phyloP scores from a whole-genome alignment of 148 eudicot genomes.

The Rhododendron williamsianum region DNA sequence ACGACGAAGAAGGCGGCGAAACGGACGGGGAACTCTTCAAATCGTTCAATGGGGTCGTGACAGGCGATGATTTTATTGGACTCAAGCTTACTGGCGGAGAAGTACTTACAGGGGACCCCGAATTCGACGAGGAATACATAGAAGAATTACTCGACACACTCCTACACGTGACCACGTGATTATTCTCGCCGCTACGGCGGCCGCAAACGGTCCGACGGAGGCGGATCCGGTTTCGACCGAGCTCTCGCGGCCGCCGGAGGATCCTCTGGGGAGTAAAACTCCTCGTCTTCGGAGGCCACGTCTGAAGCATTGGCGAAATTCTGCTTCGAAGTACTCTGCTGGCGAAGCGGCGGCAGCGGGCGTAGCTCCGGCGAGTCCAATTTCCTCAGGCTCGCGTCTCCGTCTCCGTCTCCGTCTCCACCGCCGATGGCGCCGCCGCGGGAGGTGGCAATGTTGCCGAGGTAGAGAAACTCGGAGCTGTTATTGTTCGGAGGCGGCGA shows the following conservation, averaged over 20 bases:
- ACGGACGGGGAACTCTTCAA: constrained; percentile 29
- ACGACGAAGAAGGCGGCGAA: constrained; percentile 23
- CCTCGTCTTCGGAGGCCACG: constrained; percentile 56
- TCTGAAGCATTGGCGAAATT: constrained; percentile 18
- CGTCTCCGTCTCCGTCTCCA: not conserved
- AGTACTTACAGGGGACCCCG: constrained; percentile 64
- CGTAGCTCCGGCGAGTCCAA: constrained; percentile 88
- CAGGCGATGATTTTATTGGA: constrained; percentile 52
- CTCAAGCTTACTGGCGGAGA: constrained; percentile 66
- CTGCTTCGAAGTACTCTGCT: constrained; percentile 9
- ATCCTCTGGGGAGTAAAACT: constrained; percentile 93
- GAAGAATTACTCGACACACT: constrained; percentile 30
- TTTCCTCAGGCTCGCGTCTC: constrained; percentile 23
- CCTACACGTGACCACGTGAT: constrained; percentile 18
- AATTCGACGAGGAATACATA: constrained; percentile 30
- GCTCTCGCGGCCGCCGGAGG: constrained; percentile 60
- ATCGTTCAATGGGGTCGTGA: constrained; percentile 1
- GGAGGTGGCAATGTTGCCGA: constrained; percentile 58
- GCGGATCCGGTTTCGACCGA: constrained; percentile 48
- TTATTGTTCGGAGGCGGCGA: constrained; percentile 53
- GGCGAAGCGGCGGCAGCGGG: constrained; percentile 68
- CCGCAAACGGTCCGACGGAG: constrained; percentile 11
- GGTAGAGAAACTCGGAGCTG: constrained; percentile 82
- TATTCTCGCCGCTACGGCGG: not conserved
- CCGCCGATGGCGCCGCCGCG: constrained; percentile 18